A percentile compares a stretch with the other conserved stretches of the same genome.
These are phyloP conservation scores for Trebouxia gelatinosa DNA, from an alignment of 163 green algal species.

Conservation along the genomic window DNA sequence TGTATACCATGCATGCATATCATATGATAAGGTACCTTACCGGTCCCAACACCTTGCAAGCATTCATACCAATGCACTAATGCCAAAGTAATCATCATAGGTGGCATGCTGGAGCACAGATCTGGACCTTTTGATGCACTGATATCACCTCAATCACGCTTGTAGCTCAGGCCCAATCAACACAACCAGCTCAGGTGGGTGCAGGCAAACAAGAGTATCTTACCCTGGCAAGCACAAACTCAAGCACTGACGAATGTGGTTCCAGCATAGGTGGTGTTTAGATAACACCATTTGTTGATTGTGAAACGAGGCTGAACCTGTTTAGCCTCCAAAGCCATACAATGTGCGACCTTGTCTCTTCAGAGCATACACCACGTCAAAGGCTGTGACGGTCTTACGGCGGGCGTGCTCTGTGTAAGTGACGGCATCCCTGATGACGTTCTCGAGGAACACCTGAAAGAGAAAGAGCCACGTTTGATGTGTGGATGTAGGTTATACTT, in stretches of 20 bases:
- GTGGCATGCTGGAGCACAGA: too few species aligned
- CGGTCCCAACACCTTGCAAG: too few species aligned
- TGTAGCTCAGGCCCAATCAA: too few species aligned
- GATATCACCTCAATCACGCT: too few species aligned
- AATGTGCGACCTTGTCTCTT: slow-evolving; percentile 97
- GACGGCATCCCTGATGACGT: slow-evolving; percentile 92
- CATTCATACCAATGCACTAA: too few species aligned
- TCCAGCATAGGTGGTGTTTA: slow-evolving; percentile 2
- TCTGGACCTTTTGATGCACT: too few species aligned
- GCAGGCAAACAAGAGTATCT: too few species aligned
- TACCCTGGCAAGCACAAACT: not conserved
- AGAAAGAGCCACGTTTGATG: not conserved
- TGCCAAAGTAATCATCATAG: too few species aligned
- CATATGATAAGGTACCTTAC: too few species aligned
- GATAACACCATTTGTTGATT: slow-evolving; percentile 1
- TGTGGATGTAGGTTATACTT: not conserved
- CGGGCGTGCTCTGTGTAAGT: slow-evolving; percentile 96
- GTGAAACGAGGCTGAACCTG: too few species aligned
- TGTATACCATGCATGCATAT: too few species aligned
- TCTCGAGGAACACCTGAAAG: slow-evolving; percentile 86
- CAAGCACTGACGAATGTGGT: not conserved
- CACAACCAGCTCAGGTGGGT: too few species aligned
- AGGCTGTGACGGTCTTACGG: slow-evolving; percentile 85
- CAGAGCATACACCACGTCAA: slow-evolving; percentile 96
- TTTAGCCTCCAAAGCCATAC: slow-evolving; percentile 85